phyloP scores from a whole-genome alignment of 768 basidiomycete species.

The Termitomyces sp. region DNA sequence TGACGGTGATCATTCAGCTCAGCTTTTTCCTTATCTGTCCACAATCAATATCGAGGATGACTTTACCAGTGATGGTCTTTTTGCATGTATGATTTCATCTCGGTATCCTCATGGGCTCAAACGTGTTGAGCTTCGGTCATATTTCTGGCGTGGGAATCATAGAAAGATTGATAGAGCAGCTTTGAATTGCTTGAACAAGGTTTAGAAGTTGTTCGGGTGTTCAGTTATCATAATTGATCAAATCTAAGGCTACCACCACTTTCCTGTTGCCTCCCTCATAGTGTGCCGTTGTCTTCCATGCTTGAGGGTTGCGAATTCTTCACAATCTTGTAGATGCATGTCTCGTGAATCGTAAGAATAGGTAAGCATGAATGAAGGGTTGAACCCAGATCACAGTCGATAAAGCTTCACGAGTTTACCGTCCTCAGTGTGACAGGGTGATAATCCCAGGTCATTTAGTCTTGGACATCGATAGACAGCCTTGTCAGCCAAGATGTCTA shows the following conservation, averaged over 20 bases:
- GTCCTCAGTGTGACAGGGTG: too few relatives aligned
- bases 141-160: neutral
- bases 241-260: neutral
- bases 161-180: neutral
- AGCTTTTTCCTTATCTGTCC: neutral
- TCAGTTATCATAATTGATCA: neutral
- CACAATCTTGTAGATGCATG: too few relatives aligned
- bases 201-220: neutral
- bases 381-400: too few relatives aligned
- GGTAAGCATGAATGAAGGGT: too few relatives aligned
- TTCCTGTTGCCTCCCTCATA: neutral
- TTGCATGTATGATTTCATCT: neutral
- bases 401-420: too few relatives aligned
- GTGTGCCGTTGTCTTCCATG: neutral
- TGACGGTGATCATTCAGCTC: neutral
- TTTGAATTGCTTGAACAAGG: neutral
- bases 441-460: too few relatives aligned
- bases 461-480: too few relatives aligned
- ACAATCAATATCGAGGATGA: neutral
- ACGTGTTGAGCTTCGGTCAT: neutral
- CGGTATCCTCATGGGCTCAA: neutral
- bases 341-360: too few relatives aligned
- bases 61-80: neutral
- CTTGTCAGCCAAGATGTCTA: too few relatives aligned
- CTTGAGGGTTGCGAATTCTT: too few relatives aligned